Percentiles rank a stretch among this genome's conserved stretches.
phyloP scores from a whole-genome alignment of 495 filamentous ascomycete species.

The Aspergillus homomorphus region DNA sequence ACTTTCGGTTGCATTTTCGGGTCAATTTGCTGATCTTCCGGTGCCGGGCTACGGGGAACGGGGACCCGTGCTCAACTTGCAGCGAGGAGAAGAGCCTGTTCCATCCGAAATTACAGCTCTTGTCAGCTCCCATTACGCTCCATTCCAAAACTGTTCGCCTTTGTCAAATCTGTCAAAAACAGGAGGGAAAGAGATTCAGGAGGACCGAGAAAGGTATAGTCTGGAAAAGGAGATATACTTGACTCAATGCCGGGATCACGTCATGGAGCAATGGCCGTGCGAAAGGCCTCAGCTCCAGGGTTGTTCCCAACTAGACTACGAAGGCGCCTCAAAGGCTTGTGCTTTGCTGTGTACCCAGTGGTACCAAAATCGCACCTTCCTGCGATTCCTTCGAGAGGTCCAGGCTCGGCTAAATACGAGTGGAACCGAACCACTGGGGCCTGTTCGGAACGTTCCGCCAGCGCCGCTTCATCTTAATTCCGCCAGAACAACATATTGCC shows the following conservation, averaged over 20 bases:
- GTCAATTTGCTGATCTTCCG: slow-evolving; percentile 8
- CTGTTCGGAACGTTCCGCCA: neutral
- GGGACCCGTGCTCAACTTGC: neutral
- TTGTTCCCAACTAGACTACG: neutral
- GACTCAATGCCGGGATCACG: neutral
- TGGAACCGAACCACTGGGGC: neutral
- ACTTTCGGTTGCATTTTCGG: slow-evolving; percentile 16
- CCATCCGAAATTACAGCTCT: neutral
- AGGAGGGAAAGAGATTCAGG: neutral
- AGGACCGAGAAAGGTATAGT: neutral
- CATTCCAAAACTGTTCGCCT: too few species aligned
- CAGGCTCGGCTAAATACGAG: slow-evolving; percentile 8
- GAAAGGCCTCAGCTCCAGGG: slow-evolving; percentile 7
- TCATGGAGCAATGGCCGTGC: slow-evolving; percentile 17
- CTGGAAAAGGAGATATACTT: neutral
- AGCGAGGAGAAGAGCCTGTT: neutral
- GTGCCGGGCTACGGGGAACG: neutral
- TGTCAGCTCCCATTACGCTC: too few species aligned
- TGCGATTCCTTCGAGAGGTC: slow-evolving; percentile 9
- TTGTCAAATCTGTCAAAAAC: too few species aligned
- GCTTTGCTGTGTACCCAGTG: slow-evolving; percentile 8
- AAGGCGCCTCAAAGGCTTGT: slow-evolving; percentile 1
- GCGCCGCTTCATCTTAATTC: neutral
- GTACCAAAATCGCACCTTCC: slow-evolving; percentile 10
- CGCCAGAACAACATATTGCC: too few species aligned